phyloP scores from a whole-genome alignment of 75 land plant genomes.

The Adiantum capillusveneris region DNA sequence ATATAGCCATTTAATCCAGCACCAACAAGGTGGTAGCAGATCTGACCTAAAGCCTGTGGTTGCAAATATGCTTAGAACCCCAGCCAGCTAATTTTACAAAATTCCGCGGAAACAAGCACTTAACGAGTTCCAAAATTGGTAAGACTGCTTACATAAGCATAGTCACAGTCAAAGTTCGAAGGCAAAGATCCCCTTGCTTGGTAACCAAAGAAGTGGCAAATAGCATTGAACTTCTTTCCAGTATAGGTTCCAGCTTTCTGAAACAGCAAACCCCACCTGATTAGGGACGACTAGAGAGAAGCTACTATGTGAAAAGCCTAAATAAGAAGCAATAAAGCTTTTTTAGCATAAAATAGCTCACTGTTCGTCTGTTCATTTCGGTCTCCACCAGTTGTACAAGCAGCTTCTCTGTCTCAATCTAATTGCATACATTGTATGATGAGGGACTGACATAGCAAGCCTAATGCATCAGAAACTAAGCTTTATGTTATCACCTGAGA shows the following conservation, averaged over 20 bases:
- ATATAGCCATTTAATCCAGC: conserved; percentile 96
- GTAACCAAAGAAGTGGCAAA: conserved; percentile 98
- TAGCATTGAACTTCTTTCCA: conserved; percentile 98
- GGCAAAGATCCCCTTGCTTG: conserved; percentile 98
- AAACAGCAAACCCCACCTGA: not conserved
- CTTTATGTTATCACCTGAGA: conserved; percentile 59
- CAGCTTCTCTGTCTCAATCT: conserved; percentile 99
- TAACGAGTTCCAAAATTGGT: not conserved
- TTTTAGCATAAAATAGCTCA: conserved; percentile 9
- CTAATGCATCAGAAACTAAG: not conserved
- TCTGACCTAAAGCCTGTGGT: conserved; percentile 78
- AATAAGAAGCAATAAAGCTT: no score
- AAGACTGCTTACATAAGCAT: conserved; percentile 77
- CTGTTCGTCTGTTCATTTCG: conserved; percentile 82
- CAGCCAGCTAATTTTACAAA: not conserved
- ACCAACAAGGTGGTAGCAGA: conserved; percentile 72
- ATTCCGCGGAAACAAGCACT: not conserved
- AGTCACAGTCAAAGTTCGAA: conserved; percentile 97
- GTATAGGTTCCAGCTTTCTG: conserved; percentile 96
- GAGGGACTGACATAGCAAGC: not conserved
- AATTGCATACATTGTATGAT: conserved; percentile 3
- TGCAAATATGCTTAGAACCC: no score
- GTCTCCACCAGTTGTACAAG: conserved; percentile 89
- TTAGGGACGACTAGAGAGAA: no score
- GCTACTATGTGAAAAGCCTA: no score